Evolutionary conservation across 2,329 filamentous ascomycete species (phyloP), one percentile per base, ranked within the genome.

Genomic region (Aspergillus udagawae): DNA sequence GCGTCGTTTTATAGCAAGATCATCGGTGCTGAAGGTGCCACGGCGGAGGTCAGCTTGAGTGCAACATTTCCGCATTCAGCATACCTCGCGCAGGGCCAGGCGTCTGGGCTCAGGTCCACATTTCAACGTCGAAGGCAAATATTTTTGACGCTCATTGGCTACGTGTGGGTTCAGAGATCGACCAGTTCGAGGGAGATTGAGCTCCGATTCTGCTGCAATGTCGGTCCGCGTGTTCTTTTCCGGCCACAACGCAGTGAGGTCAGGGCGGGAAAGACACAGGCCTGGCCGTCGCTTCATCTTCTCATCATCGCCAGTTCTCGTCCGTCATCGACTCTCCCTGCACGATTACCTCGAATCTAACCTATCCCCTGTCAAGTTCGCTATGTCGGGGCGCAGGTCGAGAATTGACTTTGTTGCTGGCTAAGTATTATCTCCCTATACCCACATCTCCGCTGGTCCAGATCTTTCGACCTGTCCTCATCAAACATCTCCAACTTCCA

Each of bases 361-460:
- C 42, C 42, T 45, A 20, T 23, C 6, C 20, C 6, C 21, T 1
- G 12, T 14, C 12, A 6, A 20, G 10, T 7, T 8, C 44, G 58
- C 51, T 55, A 63, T 63, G 60, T 55, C 29, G 35, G 52, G 20
- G 41, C 38, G 23, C 51, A 54, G 23, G 49, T 28, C 27, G 52
- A 49, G 38, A 5, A 52, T 44, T 55, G 29, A 48, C 38, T 48
- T 48, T n/a, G 50, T 59, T 32, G 53, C 52, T 54, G 60, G 58
- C 25, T 63, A 57, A 59, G 32, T 14, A 38, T 7, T 38, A 17
- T 38, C 32, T 38, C 32, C 32, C 32, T 38, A 14, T 38, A 14
- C 32, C 32, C 32, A 35, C 54, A 51, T 54, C 52, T 53, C 25
- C n/a, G 23, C 25, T 12, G 8, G 8, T 29, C 32, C 44, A 17